Conservation (phyloP, 108 stramenopile species). For the Nitzschia inconspicua region DNA sequence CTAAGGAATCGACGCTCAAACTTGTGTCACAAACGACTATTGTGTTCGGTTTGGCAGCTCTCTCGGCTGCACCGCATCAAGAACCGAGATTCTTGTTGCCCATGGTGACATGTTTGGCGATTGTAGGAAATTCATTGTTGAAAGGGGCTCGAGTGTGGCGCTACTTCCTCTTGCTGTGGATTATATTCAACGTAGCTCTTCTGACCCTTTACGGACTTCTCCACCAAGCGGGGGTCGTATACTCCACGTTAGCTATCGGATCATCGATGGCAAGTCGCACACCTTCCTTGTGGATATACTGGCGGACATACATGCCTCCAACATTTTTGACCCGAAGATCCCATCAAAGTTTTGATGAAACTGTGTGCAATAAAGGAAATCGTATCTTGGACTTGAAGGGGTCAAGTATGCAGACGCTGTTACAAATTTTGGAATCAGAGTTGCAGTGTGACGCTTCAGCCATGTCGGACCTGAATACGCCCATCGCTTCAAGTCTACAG, state of each 20-base stretch:
- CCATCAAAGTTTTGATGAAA: not conserved
- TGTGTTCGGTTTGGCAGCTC: conserved; percentile 41
- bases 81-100: conserved; percentile 81
- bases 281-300: conserved; percentile 44
- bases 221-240: conserved; percentile 68
- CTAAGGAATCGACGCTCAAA: not conserved
- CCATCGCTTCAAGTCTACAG: not conserved
- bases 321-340: conserved; percentile 49
- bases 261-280: not conserved
- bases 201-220: conserved; percentile 63
- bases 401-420: conserved; percentile 1
- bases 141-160: not conserved
- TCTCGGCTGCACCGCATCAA: conserved; percentile 80
- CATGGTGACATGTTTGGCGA: conserved; percentile 48
- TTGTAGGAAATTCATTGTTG: conserved; percentile 33
- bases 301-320: conserved; percentile 79
- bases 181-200: conserved; percentile 61
- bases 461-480: not conserved
- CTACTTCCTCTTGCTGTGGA: conserved; percentile 21
- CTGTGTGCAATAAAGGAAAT: conserved; percentile 17
- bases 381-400: conserved; percentile 10
- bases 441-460: not conserved
- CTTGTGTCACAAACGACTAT: conserved; percentile 33
- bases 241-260: conserved; percentile 33
- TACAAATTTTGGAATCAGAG: not conserved